Evolutionary conservation across 306 rosid genomes (phyloP).

Genomic region (Lagenaria siceraria): DNA sequence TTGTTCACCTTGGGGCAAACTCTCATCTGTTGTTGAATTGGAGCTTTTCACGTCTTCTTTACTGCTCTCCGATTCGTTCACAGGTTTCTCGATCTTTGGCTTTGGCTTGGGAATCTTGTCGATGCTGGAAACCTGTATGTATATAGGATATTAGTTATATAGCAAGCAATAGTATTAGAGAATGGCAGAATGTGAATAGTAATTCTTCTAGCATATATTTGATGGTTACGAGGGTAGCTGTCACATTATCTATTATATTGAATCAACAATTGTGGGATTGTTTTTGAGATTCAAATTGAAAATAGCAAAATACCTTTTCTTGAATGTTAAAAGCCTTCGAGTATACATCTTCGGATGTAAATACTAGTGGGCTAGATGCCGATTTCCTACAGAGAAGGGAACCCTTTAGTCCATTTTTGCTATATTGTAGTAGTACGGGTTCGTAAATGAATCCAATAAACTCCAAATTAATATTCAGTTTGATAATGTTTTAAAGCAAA

Average conservation of each 20-base stretch:
- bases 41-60: conserved; percentile 27
- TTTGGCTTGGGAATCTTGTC: conserved; percentile 84
- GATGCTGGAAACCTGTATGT: conserved; percentile 40
- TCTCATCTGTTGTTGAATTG: conserved; percentile 30
- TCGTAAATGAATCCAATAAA: not conserved
- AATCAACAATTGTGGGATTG: not conserved
- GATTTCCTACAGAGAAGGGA: conserved; percentile 31
- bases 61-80: conserved; percentile 39
- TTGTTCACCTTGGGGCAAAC: conserved; percentile 24
- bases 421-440: not conserved
- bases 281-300: not conserved
- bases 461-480: not conserved
- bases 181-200: not conserved
- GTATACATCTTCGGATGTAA: conserved; percentile 74
- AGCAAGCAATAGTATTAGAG: not conserved
- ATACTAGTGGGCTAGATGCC: conserved; percentile 52
- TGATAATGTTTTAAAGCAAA: not conserved
- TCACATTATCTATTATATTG: not conserved
- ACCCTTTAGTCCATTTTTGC: not conserved
- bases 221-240: not conserved
- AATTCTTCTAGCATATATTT: not conserved
- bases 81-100: conserved; percentile 61
- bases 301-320: conserved; percentile 44
- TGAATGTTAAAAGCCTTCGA: conserved; percentile 47
- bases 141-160: not conserved